Evolutionary conservation across 1,284 basidiomycete genomes (phyloP).

Genomic region (Meira nashicola): DNA sequence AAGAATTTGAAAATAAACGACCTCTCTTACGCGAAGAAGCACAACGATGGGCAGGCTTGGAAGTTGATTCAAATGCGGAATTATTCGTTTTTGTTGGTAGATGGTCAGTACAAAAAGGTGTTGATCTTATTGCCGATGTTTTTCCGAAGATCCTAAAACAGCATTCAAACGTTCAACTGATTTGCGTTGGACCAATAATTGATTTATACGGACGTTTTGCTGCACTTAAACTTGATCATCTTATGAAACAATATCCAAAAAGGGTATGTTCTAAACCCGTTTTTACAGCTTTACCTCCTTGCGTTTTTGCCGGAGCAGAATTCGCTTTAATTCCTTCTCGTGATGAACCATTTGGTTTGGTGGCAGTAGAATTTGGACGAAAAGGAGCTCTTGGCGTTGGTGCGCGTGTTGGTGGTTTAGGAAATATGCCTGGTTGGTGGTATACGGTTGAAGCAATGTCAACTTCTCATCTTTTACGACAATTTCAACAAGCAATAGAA

Average conservation of each 20-base stretch:
- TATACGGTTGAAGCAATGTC: conserved; percentile 3
- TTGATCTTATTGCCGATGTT: conserved; percentile 5
- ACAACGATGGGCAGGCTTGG: conserved; percentile 2
- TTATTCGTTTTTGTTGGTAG: conserved; percentile 8
- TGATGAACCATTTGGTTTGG: conserved; percentile 6
- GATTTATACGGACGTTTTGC: conserved; percentile 4
- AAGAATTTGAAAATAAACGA: not conserved
- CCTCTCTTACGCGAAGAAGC: conserved; percentile 2
- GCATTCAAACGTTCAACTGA: not conserved
- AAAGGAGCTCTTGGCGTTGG: conserved; percentile 6
- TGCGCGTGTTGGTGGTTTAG: conserved; percentile 1
- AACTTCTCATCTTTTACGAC: not conserved
- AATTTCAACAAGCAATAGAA: conserved; percentile 1
- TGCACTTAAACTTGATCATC: conserved; percentile 1
- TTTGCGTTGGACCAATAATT: conserved; percentile 5
- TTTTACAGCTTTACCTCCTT: conserved; percentile 3
- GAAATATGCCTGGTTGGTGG: conserved; percentile 7
- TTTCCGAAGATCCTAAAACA: conserved; percentile 3
- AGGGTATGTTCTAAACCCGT: conserved; percentile 4
- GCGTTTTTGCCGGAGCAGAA: conserved; percentile 6
- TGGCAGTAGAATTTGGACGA: conserved; percentile 5
- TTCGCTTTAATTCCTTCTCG: conserved; percentile 4
- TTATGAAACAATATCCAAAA: conserved; percentile 7
- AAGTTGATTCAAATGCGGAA: conserved; percentile 5
- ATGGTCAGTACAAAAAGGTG: conserved; percentile 6